A percentile compares a stretch with the other conserved stretches of the same genome.
Evolutionary conservation across 2,329 filamentous ascomycete species (phyloP).

Genomic region (Chaetomium sp.): DNA sequence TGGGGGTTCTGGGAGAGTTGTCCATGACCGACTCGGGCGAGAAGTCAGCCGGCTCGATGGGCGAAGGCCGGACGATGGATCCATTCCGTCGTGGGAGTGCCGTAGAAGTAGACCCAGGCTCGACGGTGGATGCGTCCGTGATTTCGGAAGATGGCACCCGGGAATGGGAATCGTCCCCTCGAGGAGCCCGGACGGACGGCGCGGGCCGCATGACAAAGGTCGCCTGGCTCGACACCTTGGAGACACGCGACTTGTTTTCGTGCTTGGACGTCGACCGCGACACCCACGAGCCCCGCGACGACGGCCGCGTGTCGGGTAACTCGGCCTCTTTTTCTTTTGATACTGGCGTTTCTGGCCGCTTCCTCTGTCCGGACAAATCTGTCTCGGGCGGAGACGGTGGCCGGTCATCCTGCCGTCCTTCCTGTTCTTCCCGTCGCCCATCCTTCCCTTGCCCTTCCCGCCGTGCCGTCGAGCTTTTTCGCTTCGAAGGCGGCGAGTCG

Average conservation of each 20-base stretch:
- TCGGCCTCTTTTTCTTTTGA: constrained; percentile 28
- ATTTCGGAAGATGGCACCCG: constrained; percentile 16
- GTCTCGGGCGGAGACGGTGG: constrained; percentile 61
- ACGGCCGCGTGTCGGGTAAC: constrained; percentile 27
- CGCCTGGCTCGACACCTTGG: constrained; percentile 52
- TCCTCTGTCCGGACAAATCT: constrained; percentile 45
- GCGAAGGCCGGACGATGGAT: constrained; percentile 25
- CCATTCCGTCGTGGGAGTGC: constrained; percentile 15
- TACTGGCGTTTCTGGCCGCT: constrained; percentile 29
- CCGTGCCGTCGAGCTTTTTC: constrained; percentile 34
- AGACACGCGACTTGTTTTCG: constrained; percentile 47
- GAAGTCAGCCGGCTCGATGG: constrained; percentile 40
- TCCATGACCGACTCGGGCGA: constrained; percentile 46
- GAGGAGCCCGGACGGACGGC: constrained; percentile 9
- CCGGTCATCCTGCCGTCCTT: constrained; percentile 39
- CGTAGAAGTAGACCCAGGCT: constrained; percentile 17
- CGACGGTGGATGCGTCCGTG: constrained; percentile 21
- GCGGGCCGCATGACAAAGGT: constrained; percentile 37
- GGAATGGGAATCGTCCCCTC: constrained; percentile 1
- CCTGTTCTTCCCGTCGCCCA: constrained; percentile 41
- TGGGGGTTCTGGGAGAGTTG: constrained; percentile 56
- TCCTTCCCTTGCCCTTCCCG: constrained; percentile 39
- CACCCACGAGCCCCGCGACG: constrained; percentile 33
- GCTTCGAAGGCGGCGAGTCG: constrained; percentile 31
- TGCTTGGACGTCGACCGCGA: constrained; percentile 36